Base-by-base conservation (phyloP, 2,329 filamentous ascomycete genomes). In the Lachnellula willkommii region DNA sequence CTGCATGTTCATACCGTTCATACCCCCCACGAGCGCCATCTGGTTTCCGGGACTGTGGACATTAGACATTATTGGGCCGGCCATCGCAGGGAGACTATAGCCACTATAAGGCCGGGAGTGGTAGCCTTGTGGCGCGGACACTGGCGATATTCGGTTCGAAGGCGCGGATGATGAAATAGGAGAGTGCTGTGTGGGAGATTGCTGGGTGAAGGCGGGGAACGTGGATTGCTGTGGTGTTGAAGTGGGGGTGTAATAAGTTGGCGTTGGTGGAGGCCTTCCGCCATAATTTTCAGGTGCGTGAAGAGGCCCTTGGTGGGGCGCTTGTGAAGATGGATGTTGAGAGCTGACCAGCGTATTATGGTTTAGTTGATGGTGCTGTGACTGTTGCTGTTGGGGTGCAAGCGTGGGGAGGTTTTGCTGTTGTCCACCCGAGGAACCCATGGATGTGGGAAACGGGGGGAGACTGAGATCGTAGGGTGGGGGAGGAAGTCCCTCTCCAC, bases 1-100 rank as follows among this genome's bases (percentile, higher is more conserved):
- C 75, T 85, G 72, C 63, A 68, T 68, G 47, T 62, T 65, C 62
- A 70, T 68, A 20, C 66, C 66, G 47, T 62, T 65, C 62, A 70
- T 68, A 20, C 66, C 66, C 4, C 84, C 82, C 36, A 93, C 82
- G 58, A 94, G 75, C 7, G 87, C 79, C 77, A 94, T 84, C 58
- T 87, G 87, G 5, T 80, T 79, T 52, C 82, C 83, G 0, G 89
- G 89, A 58, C 85, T 89, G 65, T 86, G 82, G 26, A 94, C 80
- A 67, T 93, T 94, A 15, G 88, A 87, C 76, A 93, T 83, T 28
- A 93, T 84, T 1, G 86, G 80, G 1, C 85, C 84, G 43, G 77
- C 74, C 76, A 85, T 80, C n/a, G 78, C 75, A 3, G 86, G 80
- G 3, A 88, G 77, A 3, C 79, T 79, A 64, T 85, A 82, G 28